Conservation (phyloP, 176 grass and related monocot species). For the Cymbopogon citratus region DNA sequence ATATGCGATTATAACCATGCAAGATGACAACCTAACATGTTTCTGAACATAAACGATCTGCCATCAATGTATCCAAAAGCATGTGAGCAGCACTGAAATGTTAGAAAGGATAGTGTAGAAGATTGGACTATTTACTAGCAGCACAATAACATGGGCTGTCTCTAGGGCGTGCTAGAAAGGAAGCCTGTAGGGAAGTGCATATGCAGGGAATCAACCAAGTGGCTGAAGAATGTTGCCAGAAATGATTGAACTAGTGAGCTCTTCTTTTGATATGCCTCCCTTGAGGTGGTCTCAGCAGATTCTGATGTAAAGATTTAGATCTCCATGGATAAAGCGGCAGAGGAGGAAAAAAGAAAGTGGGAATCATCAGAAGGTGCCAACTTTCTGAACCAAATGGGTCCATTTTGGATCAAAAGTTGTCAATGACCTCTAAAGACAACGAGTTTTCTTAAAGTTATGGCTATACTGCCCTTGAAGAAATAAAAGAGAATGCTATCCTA, state of each 20-base stretch:
- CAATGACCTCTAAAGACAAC: conserved; percentile 8
- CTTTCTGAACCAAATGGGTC: conserved; percentile 33
- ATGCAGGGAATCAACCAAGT: conserved; percentile 33
- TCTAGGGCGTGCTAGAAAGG: conserved; percentile 25
- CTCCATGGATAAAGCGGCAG: conserved; percentile 28
- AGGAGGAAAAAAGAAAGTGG: conserved; percentile 21
- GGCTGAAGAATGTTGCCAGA: conserved; percentile 34
- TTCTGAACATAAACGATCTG: neutral
- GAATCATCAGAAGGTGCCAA: conserved; percentile 42
- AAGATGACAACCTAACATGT: neutral
- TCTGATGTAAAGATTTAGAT: conserved; percentile 40
- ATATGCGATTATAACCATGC: neutral
- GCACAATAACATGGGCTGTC: conserved; percentile 27
- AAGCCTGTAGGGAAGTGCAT: conserved; percentile 19
- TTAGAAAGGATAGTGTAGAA: conserved; percentile 13
- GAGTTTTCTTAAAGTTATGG: conserved; percentile 32
- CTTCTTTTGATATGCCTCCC: conserved; percentile 37
- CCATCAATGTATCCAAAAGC: neutral
- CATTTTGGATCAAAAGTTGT: conserved; percentile 18
- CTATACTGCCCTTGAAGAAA: conserved; percentile 1
- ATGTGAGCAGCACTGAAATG: too few relatives aligned
- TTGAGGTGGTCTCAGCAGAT: conserved; percentile 38
- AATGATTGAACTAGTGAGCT: conserved; percentile 29
- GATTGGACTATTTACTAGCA: conserved; percentile 21
- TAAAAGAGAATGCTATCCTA: conserved; percentile 25